Conservation (phyloP, 768 basidiomycete genomes). For the Russula sp. region DNA sequence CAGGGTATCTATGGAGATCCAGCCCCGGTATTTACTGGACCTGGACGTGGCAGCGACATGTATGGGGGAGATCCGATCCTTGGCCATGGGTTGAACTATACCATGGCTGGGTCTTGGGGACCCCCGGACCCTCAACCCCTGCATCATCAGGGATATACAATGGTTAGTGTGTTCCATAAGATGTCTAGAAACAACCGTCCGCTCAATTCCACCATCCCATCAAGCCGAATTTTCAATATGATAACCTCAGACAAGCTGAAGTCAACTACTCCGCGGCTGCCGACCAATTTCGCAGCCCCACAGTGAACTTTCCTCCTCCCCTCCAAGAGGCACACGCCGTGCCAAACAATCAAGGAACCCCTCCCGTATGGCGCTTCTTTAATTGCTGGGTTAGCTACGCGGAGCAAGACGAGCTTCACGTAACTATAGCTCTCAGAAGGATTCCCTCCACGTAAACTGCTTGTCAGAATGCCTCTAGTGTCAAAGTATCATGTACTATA, state of each 20-base stretch:
- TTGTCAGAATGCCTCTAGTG: too few species aligned
- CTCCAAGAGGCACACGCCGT: not conserved
- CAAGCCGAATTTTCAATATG: not conserved
- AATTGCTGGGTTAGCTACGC: not conserved
- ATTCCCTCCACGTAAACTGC: not conserved
- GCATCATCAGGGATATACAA: not conserved
- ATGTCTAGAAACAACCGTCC: not conserved
- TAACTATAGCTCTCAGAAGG: conserved; percentile 4
- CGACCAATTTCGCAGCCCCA: not conserved
- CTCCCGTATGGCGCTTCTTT: not conserved
- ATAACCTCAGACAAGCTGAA: not conserved
- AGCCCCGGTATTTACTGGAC: too few species aligned
- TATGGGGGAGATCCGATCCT: not conserved
- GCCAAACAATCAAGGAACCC: not conserved
- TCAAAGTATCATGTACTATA: not conserved
- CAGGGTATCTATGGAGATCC: not conserved
- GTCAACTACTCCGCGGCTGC: not conserved
- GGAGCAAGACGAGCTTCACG: not conserved
- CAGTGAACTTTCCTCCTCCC: not conserved
- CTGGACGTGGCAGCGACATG: not conserved
- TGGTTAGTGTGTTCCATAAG: not conserved
- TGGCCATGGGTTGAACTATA: not conserved
- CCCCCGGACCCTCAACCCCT: not conserved
- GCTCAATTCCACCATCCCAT: not conserved
- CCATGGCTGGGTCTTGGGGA: not conserved